Conservation (phyloP, 2,329 filamentous ascomycete species). For the Keithomyces neogunnii region DNA sequence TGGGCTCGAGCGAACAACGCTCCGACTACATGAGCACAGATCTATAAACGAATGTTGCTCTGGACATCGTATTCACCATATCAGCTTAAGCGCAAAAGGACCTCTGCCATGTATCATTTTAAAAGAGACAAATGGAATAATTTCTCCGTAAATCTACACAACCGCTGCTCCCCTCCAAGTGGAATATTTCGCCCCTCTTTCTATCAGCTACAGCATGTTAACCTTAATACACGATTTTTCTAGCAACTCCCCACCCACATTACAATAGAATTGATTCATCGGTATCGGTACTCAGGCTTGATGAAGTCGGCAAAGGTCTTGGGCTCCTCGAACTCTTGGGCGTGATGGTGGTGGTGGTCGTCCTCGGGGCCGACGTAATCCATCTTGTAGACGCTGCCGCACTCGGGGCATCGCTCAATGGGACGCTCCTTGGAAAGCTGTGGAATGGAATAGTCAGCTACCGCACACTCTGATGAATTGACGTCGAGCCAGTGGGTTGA, state of each 20-base stretch:
- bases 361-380: slow-evolving; percentile 84
- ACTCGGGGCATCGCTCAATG: slow-evolving; percentile 91
- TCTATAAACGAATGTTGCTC: no score
- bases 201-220: slow-evolving; percentile 15
- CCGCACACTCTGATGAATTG: background rate
- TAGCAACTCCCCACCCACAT: slow-evolving; percentile 6
- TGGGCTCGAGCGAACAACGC: no score
- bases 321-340: slow-evolving; percentile 67
- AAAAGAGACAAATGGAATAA: slow-evolving; percentile 25
- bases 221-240: slow-evolving; percentile 13
- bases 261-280: slow-evolving; percentile 21
- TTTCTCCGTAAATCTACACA: slow-evolving; percentile 34
- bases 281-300: slow-evolving; percentile 88
- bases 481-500: background rate
- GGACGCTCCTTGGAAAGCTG: slow-evolving; percentile 84
- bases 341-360: slow-evolving; percentile 55
- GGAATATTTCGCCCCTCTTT: slow-evolving; percentile 12
- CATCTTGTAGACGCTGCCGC: slow-evolving; percentile 96
- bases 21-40: no score
- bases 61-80: no score
- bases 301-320: slow-evolving; percentile 97
- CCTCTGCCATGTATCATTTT: slow-evolving; percentile 14
- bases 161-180: slow-evolving; percentile 12
- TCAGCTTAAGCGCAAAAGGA: no score
- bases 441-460: slow-evolving; percentile 1